Percentiles rank a stretch among this genome's conserved stretches.
Conservation (phyloP, 2,329 filamentous ascomycete species). For the Diaporthe helianthi region DNA sequence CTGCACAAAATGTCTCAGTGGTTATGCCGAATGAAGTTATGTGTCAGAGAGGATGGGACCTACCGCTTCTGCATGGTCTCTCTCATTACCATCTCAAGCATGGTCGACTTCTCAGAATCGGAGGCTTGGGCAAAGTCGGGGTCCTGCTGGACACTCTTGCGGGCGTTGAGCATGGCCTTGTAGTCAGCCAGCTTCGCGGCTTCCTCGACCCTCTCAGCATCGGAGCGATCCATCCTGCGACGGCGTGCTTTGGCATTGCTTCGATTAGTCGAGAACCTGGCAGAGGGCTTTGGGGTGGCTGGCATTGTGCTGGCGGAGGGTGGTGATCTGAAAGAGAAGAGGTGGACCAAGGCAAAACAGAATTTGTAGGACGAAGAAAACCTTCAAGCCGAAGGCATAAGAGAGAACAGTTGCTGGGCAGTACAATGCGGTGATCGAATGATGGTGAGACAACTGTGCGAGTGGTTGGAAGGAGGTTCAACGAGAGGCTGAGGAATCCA, state of each 20-base stretch:
- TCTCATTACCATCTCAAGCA: conserved; percentile 30
- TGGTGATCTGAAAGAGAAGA: not conserved
- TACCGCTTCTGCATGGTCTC: conserved; percentile 32
- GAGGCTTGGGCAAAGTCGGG: conserved; percentile 19
- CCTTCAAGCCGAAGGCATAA: not conserved
- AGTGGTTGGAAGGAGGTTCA: not conserved
- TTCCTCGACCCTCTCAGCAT: conserved; percentile 17
- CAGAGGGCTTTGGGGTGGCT: not conserved
- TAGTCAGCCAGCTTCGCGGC: conserved; percentile 32
- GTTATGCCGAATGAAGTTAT: too few relatives aligned
- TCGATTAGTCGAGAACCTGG: conserved; percentile 40
- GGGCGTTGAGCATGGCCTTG: conserved; percentile 34
- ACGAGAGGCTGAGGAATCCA: not conserved
- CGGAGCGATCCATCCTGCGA: conserved; percentile 34
- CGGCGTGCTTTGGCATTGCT: conserved; percentile 38
- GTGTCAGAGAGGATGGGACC: not conserved
- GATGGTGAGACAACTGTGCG: not conserved
- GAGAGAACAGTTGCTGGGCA: not conserved
- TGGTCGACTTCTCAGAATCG: conserved; percentile 14
- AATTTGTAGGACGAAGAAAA: not conserved
- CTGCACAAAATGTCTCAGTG: not conserved
- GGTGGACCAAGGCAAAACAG: too few relatives aligned
- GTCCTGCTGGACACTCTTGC: conserved; percentile 25
- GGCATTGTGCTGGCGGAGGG: not conserved
- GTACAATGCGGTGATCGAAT: not conserved